These are phyloP conservation scores for Penicillium crystallinum DNA, from an alignment of 495 filamentous ascomycete genomes.

Conservation along the genomic window DNA sequence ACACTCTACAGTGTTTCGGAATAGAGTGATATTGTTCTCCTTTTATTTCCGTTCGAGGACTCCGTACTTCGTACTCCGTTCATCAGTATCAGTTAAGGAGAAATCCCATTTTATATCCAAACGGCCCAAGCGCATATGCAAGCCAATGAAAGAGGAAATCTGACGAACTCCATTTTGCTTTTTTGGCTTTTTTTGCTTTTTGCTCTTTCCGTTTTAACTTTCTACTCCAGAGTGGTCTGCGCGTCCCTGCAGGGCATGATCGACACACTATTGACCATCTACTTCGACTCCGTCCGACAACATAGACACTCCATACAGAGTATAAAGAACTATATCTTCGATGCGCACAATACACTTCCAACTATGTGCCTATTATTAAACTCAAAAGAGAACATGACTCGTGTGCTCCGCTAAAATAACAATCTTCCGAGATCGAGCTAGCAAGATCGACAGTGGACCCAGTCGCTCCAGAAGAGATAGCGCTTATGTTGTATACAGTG, in stretches of 20 bases:
- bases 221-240: slow-evolving; percentile 1
- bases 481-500: no score
- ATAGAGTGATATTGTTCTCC: not conserved
- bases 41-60: no score
- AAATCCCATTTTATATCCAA: not conserved
- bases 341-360: no score
- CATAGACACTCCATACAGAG: no score
- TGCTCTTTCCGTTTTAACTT: not conserved
- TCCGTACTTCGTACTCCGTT: not conserved
- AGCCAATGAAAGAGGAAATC: slow-evolving; percentile 1
- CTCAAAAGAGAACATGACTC: not conserved
- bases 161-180: not conserved
- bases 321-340: no score
- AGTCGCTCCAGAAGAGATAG: no score
- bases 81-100: no score
- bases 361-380: not conserved
- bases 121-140: slow-evolving; percentile 6
- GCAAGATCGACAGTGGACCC: slow-evolving; percentile 9
- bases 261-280: not conserved
- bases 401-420: not conserved
- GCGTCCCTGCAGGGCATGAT: slow-evolving; percentile 4
- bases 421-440: slow-evolving; percentile 12
- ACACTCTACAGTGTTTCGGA: not conserved
- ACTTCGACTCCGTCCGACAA: not conserved
- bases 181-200: not conserved